Evolutionary conservation across 495 filamentous ascomycete species (phyloP).

Genomic region (Penicillium canariense): DNA sequence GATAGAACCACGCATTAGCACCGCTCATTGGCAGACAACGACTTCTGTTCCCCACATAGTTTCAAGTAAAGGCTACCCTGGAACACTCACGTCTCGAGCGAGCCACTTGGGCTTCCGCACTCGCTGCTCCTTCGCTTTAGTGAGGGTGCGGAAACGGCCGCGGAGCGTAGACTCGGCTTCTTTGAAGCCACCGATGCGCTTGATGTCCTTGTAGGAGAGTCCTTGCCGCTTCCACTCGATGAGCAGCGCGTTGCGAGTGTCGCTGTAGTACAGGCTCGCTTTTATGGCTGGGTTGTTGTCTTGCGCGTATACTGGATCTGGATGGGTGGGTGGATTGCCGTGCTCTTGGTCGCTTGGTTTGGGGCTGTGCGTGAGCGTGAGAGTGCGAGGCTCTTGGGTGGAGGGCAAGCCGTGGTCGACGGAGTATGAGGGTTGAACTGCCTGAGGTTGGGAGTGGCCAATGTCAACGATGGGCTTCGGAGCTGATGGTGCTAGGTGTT

Average conservation of each 20-base stretch:
- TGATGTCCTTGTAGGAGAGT: slow-evolving; percentile 79
- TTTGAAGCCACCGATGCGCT: slow-evolving; percentile 57
- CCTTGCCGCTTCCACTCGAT: slow-evolving; percentile 62
- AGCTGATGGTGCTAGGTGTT: background rate
- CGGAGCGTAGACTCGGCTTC: slow-evolving; percentile 88
- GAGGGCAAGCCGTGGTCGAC: too few relatives aligned
- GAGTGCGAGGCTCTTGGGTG: too few relatives aligned
- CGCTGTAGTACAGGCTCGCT: slow-evolving; percentile 13
- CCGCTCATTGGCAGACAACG: too few relatives aligned
- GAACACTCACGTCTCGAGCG: slow-evolving; percentile 66
- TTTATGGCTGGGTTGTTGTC: background rate
- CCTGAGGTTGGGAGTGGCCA: background rate
- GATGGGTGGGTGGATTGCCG: background rate
- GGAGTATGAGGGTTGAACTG: background rate
- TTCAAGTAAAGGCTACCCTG: too few relatives aligned
- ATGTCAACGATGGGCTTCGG: background rate
- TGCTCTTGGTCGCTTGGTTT: background rate
- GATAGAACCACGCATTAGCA: background rate
- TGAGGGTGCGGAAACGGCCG: slow-evolving; percentile 74
- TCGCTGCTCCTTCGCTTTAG: slow-evolving; percentile 69
- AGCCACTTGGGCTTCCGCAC: slow-evolving; percentile 79
- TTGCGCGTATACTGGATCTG: background rate
- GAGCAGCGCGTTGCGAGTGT: slow-evolving; percentile 60
- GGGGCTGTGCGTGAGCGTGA: too few relatives aligned
- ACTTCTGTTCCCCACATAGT: too few relatives aligned